Base-by-base conservation (phyloP, 192 early-diverging fungal species). In the Podila minutissima region DNA sequence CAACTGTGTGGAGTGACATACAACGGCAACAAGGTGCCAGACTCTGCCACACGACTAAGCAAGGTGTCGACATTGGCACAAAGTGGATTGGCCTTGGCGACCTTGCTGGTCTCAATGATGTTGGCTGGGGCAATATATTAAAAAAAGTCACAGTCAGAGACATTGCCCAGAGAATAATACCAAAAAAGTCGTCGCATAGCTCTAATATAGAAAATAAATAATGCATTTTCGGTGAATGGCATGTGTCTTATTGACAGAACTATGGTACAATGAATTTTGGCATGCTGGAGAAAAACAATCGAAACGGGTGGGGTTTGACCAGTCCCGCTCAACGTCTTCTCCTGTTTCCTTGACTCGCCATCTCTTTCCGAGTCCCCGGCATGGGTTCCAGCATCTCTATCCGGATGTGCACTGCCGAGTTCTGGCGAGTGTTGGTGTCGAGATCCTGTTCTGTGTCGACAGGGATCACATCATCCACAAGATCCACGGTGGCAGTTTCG, bases 401-500 rank as follows among this genome's bases (percentile, higher is more conserved):
- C 74, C 85, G 74, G 58, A 95, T 95, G 64, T 93, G 91, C 17
- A 95, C 85, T 1, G 91, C 89, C 59, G 92, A 94, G 71, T 89
- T 94, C 49, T 87, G 76, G 32, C 94, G 83, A 24, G 67, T 71
- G 71, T 91, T 90, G 13, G 87, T 89, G 31, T 86, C 77, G 0
- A 90, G 53, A 64, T 93, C 89, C 48, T 83, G 72, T 35, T 91
- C 87, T 73, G 91, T 85, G 66, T 93, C 88, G 11, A 88, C 84
- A 8, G 92, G 90, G 50, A 92, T 83, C n/a, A 95, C 71, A 74
- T 96, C 95, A 72, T 96, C 95, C n/a, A 90, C 86, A 7, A 96
- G 62, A 24, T 84, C 83, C 3, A 94, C 90, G 3, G 93, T 93
- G 20, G 86, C 88, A 19, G 93, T 95, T 2, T 87, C 88, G 26